phyloP scores from a whole-genome alignment of 352 stramenopile species.

The Phytophthora chlamydospora region DNA sequence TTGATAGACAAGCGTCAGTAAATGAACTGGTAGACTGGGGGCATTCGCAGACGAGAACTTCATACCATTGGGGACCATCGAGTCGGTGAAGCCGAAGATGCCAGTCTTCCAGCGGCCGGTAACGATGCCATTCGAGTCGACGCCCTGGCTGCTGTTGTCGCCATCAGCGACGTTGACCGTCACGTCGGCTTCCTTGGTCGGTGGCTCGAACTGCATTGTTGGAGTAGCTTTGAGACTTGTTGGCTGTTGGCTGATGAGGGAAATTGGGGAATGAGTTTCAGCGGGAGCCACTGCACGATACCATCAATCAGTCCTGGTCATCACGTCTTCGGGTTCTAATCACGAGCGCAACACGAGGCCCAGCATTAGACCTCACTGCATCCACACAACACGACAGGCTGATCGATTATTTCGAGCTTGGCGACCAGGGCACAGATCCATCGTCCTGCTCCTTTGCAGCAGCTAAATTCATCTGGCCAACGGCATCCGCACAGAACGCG shows the following conservation, averaged over 20 bases:
- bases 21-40: background rate
- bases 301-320: background rate
- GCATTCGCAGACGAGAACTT: background rate
- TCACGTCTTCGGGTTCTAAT: slow-evolving; percentile 26
- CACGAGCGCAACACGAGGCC: background rate
- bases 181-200: slow-evolving; percentile 57
- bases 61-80: slow-evolving; percentile 74
- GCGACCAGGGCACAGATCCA: slow-evolving; percentile 7
- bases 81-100: slow-evolving; percentile 72
- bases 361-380: slow-evolving; percentile 25
- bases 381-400: background rate
- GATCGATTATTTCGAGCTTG: slow-evolving; percentile 26
- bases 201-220: slow-evolving; percentile 63
- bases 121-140: slow-evolving; percentile 74
- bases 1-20: background rate
- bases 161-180: slow-evolving; percentile 44
- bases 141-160: slow-evolving; percentile 41
- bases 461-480: slow-evolving; percentile 20
- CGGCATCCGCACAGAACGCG: slow-evolving; percentile 14
- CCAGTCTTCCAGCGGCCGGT: slow-evolving; percentile 80
- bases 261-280: slow-evolving; percentile 40
- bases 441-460: slow-evolving; percentile 8
- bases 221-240: slow-evolving; percentile 18
- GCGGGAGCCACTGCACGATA: too few species aligned
- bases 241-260: slow-evolving; percentile 14